phyloP scores from a whole-genome alignment of 2,329 filamentous ascomycete species.

The Ophiostoma perfectum region DNA sequence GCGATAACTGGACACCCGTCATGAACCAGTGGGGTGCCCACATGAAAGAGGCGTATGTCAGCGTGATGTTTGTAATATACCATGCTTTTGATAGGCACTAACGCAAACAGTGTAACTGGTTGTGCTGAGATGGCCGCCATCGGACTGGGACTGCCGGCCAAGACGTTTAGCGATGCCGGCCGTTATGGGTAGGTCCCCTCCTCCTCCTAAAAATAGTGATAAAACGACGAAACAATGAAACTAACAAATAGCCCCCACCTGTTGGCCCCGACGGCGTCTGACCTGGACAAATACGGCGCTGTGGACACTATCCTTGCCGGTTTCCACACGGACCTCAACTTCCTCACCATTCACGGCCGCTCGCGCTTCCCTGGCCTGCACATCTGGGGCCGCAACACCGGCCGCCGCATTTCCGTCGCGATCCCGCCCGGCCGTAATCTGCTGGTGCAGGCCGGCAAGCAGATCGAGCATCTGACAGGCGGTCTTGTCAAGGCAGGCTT shows the following conservation, averaged over 20 bases:
- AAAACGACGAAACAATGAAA: too few species aligned
- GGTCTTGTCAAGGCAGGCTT: constrained; percentile 57
- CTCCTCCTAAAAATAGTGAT: not conserved
- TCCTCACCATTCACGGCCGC: constrained; percentile 59
- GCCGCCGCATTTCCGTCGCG: constrained; percentile 52
- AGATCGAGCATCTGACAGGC: constrained; percentile 57
- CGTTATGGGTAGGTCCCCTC: constrained; percentile 42
- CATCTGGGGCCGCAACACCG: constrained; percentile 60
- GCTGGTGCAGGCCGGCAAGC: constrained; percentile 58
- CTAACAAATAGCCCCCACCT: constrained; percentile 43
- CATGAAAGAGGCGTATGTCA: constrained; percentile 55
- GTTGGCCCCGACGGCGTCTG: constrained; percentile 55
- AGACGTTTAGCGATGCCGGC: constrained; percentile 51
- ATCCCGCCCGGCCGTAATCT: constrained; percentile 55
- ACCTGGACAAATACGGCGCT: constrained; percentile 48
- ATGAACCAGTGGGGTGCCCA: constrained; percentile 55
- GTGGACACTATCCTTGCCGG: constrained; percentile 56
- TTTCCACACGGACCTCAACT: constrained; percentile 61
- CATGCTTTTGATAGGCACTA: not conserved
- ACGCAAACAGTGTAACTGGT: constrained; percentile 39
- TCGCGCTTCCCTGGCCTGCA: constrained; percentile 57
- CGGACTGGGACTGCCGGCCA: constrained; percentile 48
- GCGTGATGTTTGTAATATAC: not conserved
- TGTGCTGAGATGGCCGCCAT: constrained; percentile 55
- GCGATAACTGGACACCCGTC: constrained; percentile 46